Base-by-base conservation (phyloP, 768 basidiomycete genomes). In the Lentinula lateritia region DNA sequence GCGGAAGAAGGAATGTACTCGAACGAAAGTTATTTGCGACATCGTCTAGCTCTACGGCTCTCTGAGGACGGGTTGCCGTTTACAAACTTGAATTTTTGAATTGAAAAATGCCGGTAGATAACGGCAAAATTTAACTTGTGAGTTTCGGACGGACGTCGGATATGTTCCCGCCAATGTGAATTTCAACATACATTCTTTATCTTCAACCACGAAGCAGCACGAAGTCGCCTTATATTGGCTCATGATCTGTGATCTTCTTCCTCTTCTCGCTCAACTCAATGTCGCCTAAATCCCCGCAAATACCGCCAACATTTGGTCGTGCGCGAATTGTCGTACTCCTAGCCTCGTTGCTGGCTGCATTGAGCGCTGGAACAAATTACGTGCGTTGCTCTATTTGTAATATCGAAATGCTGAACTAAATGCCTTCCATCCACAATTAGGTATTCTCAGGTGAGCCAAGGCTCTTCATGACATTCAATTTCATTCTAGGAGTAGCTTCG, bases 291-390 rank as follows among this genome's bases (percentile, higher is more conserved):
- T 16, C 38, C 13, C 42, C 48, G 32, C 23, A 43, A 32, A 13
- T 52, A 18, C 58, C 58, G 16, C 43, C 43, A 34, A 41, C 52
- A 28, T 53, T 59, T 65, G 63, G 20, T 58, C 39, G 23, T 65
- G 62, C 70, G 65, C 70, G 23, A 58, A 13, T 73, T 63, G 74
- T 32, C 68, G 46, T 50, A 10, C 55, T 62, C 28, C 35, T 62
- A 6, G 18, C 50, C 3, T 58, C 56, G 16, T 45, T 62, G 32
- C 12, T 62, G 16, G 55, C 46, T 32, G 62, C 62, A 16, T 23
- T 62, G 36, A 39, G 57, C 28, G 39, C 62, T 50, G 62, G 62
- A 12, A 62, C 57, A 16, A 62, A 62, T 45, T 62, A 62, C 50
- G 62, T 62, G 48, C 42, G 62, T 62, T 43, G 2, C 9, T 12